phyloP scores from a whole-genome alignment of 169 alveolate genomes.

The Ophryocystis elektroscirrha region DNA sequence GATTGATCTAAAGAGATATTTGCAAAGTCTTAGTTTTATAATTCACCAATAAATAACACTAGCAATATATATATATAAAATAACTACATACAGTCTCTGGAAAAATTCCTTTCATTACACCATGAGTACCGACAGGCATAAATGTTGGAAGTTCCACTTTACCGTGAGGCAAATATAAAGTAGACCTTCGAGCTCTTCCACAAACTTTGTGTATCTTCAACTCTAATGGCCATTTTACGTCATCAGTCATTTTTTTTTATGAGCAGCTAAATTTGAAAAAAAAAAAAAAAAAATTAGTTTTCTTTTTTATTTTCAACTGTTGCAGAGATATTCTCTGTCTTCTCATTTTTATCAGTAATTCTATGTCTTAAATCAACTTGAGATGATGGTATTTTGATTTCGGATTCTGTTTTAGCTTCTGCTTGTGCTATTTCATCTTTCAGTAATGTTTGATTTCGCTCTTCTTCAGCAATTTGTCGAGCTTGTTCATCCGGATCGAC shows the following conservation, averaged over 20 bases:
- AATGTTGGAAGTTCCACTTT: slow-evolving; percentile 81
- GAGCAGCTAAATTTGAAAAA: no score
- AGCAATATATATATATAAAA: neutral
- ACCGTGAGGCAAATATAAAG: slow-evolving; percentile 75
- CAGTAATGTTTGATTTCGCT: no score
- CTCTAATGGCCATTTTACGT: slow-evolving; percentile 6
- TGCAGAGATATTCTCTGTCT: no score
- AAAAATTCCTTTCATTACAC: slow-evolving; percentile 55
- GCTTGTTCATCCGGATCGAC: neutral
- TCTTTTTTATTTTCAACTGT: no score
- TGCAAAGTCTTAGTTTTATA: neutral
- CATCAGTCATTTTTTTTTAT: no score
- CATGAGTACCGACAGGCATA: slow-evolving; percentile 98
- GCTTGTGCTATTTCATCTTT: no score
- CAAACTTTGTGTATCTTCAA: slow-evolving; percentile 10
- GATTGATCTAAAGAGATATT: no score
- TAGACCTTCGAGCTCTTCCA: slow-evolving; percentile 69
- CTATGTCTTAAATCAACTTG: no score
- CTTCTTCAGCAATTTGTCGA: neutral
- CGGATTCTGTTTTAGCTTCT: no score
- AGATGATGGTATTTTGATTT: no score
- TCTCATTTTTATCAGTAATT: no score
- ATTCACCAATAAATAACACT: neutral
- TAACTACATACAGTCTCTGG: slow-evolving; percentile 11
- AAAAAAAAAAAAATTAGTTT: no score